Percentiles rank a stretch among this genome's conserved stretches.
phyloP scores from a whole-genome alignment of 2,329 filamentous ascomycete species.

The Capronia coronata region DNA sequence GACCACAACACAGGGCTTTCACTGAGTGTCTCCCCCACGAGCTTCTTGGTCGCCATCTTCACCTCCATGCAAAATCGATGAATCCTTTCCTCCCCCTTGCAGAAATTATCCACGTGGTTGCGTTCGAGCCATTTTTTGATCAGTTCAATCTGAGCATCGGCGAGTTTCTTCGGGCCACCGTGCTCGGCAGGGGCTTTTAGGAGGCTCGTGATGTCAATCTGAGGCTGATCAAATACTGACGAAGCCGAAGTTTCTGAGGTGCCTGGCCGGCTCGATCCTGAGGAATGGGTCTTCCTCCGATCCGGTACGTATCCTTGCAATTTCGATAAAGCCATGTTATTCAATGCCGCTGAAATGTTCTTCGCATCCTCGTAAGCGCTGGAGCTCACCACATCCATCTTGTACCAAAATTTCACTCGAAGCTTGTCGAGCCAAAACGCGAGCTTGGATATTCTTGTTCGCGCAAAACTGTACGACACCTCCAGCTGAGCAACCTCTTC shows the following conservation, averaged over 20 bases:
- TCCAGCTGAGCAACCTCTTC: conserved; percentile 18
- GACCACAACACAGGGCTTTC: conserved; percentile 88
- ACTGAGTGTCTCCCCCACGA: conserved; percentile 75
- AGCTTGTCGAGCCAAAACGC: conserved; percentile 67
- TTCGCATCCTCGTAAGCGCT: conserved; percentile 79
- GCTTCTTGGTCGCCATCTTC: conserved; percentile 73
- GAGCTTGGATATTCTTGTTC: conserved; percentile 45
- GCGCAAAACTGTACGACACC: conserved; percentile 7
- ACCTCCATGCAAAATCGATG: conserved; percentile 90
- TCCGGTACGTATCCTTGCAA: conserved; percentile 28
- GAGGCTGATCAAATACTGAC: conserved; percentile 67
- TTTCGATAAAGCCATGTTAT: conserved; percentile 68
- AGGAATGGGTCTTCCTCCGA: background rate
- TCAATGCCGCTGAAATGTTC: conserved; percentile 78
- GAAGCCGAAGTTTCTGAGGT: conserved; percentile 45
- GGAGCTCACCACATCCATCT: conserved; percentile 86
- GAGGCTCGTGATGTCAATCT: conserved; percentile 79
- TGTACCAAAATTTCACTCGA: conserved; percentile 98
- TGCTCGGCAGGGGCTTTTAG: conserved; percentile 76
- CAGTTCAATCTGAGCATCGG: conserved; percentile 87
- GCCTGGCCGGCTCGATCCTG: conserved; percentile 35
- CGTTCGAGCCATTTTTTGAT: conserved; percentile 76
- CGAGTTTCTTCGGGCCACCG: conserved; percentile 87
- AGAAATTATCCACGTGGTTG: conserved; percentile 83
- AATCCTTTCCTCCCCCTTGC: conserved; percentile 87